A percentile compares a stretch with the other conserved stretches of the same genome.
Conservation (phyloP, 495 filamentous ascomycete species). For the Penicillium lagena region DNA sequence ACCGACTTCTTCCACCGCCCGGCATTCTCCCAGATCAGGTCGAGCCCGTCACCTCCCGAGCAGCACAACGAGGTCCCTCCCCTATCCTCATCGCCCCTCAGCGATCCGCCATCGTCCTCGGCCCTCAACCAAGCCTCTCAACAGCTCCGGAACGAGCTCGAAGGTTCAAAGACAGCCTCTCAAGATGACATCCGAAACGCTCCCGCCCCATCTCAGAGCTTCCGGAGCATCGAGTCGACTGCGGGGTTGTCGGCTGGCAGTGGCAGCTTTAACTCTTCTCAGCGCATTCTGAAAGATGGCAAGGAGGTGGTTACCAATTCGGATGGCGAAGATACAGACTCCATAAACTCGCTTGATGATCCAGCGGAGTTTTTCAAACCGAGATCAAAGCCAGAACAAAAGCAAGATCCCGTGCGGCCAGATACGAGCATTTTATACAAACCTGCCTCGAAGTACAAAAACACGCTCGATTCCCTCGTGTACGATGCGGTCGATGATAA, state of each 20-base stretch:
- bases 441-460: slow-evolving; percentile 48
- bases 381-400: slow-evolving; percentile 11
- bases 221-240: slow-evolving; percentile 8
- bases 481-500: slow-evolving; percentile 52
- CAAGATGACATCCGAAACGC: slow-evolving; percentile 1
- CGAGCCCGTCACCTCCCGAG: background rate
- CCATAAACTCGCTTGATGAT: slow-evolving; percentile 44
- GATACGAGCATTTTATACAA: background rate
- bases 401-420: slow-evolving; percentile 6
- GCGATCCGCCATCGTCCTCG: slow-evolving; percentile 25
- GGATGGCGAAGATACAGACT: slow-evolving; percentile 62
- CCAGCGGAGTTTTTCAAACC: slow-evolving; percentile 30
- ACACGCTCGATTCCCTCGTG: slow-evolving; percentile 60
- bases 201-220: slow-evolving; percentile 8
- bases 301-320: slow-evolving; percentile 57
- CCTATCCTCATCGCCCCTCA: slow-evolving; percentile 23
- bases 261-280: slow-evolving; percentile 21
- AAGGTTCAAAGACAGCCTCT: slow-evolving; percentile 8
- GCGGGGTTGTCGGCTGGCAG: slow-evolving; percentile 11
- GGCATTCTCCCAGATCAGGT: slow-evolving; percentile 6
- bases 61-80: background rate
- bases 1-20: slow-evolving; percentile 37
- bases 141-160: slow-evolving; percentile 8
- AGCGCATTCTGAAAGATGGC: slow-evolving; percentile 42
- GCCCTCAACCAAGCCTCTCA: slow-evolving; percentile 14